phyloP scores from a whole-genome alignment of 768 basidiomycete species.

The Hygrocybe punicea region DNA sequence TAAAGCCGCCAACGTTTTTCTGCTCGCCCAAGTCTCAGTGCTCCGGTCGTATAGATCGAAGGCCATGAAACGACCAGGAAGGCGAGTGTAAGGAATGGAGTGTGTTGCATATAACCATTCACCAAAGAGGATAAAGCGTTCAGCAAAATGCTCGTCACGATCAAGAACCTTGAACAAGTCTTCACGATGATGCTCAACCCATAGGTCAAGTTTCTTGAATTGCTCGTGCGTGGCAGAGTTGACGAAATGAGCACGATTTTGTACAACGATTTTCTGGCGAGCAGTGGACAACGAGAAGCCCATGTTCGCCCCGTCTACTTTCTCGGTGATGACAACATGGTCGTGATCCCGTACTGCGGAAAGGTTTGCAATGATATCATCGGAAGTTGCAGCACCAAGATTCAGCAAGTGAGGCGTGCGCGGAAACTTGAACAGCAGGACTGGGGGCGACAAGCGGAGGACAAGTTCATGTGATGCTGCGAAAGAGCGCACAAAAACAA shows the following conservation, averaged over 20 bases:
- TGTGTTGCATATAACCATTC: slow-evolving; percentile 65
- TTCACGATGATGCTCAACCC: slow-evolving; percentile 49
- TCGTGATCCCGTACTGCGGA: slow-evolving; percentile 18
- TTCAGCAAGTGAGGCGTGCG: slow-evolving; percentile 59
- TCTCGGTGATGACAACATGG: slow-evolving; percentile 54
- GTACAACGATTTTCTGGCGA: slow-evolving; percentile 45
- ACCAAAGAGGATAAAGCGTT: slow-evolving; percentile 58
- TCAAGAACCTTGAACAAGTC: slow-evolving; percentile 44
- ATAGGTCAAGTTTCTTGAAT: slow-evolving; percentile 54
- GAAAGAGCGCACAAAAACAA: slow-evolving; percentile 49
- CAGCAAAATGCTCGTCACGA: slow-evolving; percentile 49
- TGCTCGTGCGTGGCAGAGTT: slow-evolving; percentile 55
- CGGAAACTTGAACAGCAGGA: slow-evolving; percentile 54
- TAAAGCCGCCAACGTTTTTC: slow-evolving; percentile 32
- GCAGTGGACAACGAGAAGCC: slow-evolving; percentile 55
- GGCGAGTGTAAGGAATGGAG: slow-evolving; percentile 53
- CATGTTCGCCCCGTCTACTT: slow-evolving; percentile 67
- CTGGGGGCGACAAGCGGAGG: slow-evolving; percentile 39
- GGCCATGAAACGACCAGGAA: slow-evolving; percentile 56
- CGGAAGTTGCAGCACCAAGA: slow-evolving; percentile 52
- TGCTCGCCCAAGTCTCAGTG: slow-evolving; percentile 39
- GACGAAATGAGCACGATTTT: slow-evolving; percentile 63
- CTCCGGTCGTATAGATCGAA: slow-evolving; percentile 59
- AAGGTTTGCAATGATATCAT: slow-evolving; percentile 46
- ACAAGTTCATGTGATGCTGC: slow-evolving; percentile 50